A percentile compares a stretch with the other conserved stretches of the same genome.
Conservation (phyloP, 2,329 filamentous ascomycete species). For the Pseudogymnoascus sp. region DNA sequence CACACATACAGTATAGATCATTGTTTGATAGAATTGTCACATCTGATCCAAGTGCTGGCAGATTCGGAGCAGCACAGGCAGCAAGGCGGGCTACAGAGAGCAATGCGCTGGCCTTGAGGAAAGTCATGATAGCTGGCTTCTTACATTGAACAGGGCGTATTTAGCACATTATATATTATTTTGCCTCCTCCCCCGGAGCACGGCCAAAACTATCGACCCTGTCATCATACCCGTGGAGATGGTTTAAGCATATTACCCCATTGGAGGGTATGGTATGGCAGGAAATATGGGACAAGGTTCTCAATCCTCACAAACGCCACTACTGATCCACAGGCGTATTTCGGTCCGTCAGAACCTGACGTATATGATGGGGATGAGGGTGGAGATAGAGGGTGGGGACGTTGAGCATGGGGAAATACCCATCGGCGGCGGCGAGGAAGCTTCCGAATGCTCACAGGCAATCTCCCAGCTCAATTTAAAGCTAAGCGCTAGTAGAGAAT, state of each 20-base stretch:
- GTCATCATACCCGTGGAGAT: neutral
- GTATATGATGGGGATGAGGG: neutral
- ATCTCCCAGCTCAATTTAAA: neutral
- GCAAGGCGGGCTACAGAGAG: neutral
- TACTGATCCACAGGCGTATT: conserved; percentile 15
- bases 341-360: conserved; percentile 10
- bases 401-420: neutral
- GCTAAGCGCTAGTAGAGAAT: neutral
- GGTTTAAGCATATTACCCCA: neutral
- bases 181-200: neutral
- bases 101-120: neutral
- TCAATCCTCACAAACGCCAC: conserved; percentile 16
- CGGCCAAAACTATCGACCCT: neutral
- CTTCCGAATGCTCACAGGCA: neutral
- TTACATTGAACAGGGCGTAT: neutral
- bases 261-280: neutral
- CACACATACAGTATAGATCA: conserved; percentile 11
- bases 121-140: neutral
- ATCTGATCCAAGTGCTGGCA: conserved; percentile 2
- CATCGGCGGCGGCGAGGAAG: neutral
- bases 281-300: conserved; percentile 4
- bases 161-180: neutral
- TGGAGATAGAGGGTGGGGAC: neutral
- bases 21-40: conserved; percentile 14
- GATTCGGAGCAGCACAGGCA: neutral